Conservation (phyloP, 257 asterid species). For the Jacaranda mimosifolia region DNA sequence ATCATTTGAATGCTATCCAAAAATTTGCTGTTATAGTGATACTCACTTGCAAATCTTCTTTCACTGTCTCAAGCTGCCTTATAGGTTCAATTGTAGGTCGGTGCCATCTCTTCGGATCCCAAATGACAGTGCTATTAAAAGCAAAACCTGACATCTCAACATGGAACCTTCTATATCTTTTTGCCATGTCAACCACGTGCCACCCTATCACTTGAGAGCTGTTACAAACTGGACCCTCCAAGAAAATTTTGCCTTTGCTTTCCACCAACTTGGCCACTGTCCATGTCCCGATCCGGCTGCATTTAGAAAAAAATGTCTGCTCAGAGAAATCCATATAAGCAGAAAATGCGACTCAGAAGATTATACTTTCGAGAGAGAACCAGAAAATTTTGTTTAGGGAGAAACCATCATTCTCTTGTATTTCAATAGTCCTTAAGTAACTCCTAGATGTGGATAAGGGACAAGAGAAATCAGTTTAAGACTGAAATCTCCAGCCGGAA, state of each 20-base stretch:
- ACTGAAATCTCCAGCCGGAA: neutral
- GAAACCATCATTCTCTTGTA: slow-evolving; percentile 1
- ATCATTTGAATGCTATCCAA: slow-evolving; percentile 19
- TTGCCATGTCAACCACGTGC: slow-evolving; percentile 54
- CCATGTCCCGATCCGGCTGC: slow-evolving; percentile 85
- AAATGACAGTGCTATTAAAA: slow-evolving; percentile 75
- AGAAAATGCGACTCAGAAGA: neutral
- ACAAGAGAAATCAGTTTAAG: slow-evolving; percentile 20
- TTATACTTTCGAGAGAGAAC: too few species aligned
- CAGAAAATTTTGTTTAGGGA: neutral
- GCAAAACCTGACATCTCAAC: slow-evolving; percentile 77
- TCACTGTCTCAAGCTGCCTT: slow-evolving; percentile 58
- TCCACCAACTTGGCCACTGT: slow-evolving; percentile 61
- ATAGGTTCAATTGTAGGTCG: slow-evolving; percentile 65
- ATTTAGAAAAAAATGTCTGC: slow-evolving; percentile 37
- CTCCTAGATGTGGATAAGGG: neutral
- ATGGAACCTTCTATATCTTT: slow-evolving; percentile 58
- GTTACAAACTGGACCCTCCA: slow-evolving; percentile 83
- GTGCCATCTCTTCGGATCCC: slow-evolving; percentile 85
- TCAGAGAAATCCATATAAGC: slow-evolving; percentile 20
- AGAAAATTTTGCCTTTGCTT: slow-evolving; percentile 40
- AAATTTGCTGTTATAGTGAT: neutral
- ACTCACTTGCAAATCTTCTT: slow-evolving; percentile 66
- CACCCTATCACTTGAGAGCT: slow-evolving; percentile 76
- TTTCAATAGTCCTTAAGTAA: neutral